Evolutionary conservation across 2,329 filamentous ascomycete species (phyloP).

Genomic region (Colletotrichum karsti): DNA sequence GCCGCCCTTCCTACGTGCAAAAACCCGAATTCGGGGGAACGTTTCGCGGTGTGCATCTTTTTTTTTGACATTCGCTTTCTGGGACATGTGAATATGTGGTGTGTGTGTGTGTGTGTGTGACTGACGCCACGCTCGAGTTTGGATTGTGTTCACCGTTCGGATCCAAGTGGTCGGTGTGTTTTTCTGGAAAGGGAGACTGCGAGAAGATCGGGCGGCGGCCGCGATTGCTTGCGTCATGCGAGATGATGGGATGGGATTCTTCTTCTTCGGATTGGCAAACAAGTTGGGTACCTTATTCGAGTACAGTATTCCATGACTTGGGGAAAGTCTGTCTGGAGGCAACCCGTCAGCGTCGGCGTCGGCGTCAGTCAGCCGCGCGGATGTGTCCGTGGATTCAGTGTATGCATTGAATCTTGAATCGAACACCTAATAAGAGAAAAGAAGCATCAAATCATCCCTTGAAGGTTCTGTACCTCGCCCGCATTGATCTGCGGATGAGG

Average conservation of each 20-base stretch:
- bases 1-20: too few relatives aligned
- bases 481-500: too few relatives aligned
- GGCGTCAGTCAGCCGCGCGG: background rate
- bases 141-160: background rate
- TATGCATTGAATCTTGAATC: background rate
- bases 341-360: background rate
- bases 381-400: background rate
- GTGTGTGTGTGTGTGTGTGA: background rate
- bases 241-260: background rate
- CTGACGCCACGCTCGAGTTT: background rate
- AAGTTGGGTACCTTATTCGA: too few relatives aligned
- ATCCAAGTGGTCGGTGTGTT: background rate
- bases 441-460: background rate
- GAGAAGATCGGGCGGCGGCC: background rate
- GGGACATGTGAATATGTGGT: background rate
- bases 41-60: too few relatives aligned
- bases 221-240: background rate
- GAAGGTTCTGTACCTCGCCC: too few relatives aligned
- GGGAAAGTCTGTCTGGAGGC: background rate
- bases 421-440: too few relatives aligned
- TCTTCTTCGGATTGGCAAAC: background rate
- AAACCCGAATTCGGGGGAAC: too few relatives aligned
- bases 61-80: slow-evolving; percentile 2
- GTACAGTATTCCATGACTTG: too few relatives aligned
- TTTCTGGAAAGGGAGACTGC: too few relatives aligned